A percentile compares a stretch with the other conserved stretches of the same genome.
These are phyloP conservation scores for Trypanosoma boissoni DNA, from an alignment of 208 protist species.

Conservation along the genomic window DNA sequence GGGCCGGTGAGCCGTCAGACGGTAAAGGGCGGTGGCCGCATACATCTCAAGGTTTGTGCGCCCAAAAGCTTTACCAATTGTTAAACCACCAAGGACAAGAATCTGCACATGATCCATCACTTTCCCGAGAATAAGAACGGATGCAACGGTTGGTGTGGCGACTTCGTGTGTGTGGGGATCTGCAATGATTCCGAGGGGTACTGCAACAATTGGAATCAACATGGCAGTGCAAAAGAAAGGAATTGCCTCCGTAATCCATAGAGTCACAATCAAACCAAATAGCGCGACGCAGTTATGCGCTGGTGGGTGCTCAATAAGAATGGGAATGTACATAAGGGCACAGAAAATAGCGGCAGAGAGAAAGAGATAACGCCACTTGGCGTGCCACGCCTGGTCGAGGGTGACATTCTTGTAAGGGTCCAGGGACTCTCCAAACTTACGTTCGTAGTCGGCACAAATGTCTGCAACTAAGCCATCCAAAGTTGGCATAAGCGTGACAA, in stretches of 20 bases:
- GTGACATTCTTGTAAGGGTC: constrained; percentile 76
- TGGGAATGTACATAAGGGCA: constrained; percentile 53
- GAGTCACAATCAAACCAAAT: constrained; percentile 75
- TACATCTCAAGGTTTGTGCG: constrained; percentile 87
- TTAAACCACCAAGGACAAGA: constrained; percentile 91
- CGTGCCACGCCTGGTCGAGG: constrained; percentile 70
- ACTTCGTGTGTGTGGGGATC: constrained; percentile 51
- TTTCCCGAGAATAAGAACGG: constrained; percentile 75
- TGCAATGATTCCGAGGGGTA: constrained; percentile 75
- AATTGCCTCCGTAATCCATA: constrained; percentile 93
- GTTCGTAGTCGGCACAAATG: constrained; percentile 75
- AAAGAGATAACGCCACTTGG: constrained; percentile 76
- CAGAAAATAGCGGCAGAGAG: constrained; percentile 67
- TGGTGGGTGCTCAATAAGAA: constrained; percentile 54
- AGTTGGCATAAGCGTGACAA: constrained; percentile 69
- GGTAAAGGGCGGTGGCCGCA: constrained; percentile 71
- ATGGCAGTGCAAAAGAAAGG: constrained; percentile 92
- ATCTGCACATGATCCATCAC: constrained; percentile 91
- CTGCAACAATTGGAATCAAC: constrained; percentile 88
- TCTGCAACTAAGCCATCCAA: constrained; percentile 65
- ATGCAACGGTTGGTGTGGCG: constrained; percentile 58
- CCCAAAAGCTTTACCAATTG: constrained; percentile 84
- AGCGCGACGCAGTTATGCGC: constrained; percentile 91
- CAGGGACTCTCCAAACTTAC: constrained; percentile 81
- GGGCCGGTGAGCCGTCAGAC: constrained; percentile 73